Conservation (phyloP, 768 basidiomycete species). For the Psilocybe subaeruginosa region DNA sequence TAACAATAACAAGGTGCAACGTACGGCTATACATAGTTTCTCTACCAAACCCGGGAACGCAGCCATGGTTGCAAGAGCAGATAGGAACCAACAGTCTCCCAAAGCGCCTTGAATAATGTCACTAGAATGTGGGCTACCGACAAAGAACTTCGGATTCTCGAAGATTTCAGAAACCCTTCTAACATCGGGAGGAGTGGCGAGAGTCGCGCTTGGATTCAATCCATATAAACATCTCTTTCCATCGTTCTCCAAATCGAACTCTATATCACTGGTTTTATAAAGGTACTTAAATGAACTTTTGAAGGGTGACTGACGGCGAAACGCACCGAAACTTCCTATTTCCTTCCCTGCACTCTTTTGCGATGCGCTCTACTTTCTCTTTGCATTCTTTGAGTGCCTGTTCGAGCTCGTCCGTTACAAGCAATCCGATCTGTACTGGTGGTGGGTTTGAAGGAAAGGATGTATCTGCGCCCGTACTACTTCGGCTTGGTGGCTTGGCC, state of each 20-base stretch:
- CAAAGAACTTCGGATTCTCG: constrained; percentile 50
- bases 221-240: constrained; percentile 40
- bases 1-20: constrained; percentile 9
- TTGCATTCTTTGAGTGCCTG: constrained; percentile 46
- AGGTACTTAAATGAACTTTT: not conserved
- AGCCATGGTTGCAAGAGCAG: constrained; percentile 49
- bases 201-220: constrained; percentile 19
- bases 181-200: constrained; percentile 35
- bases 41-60: constrained; percentile 44
- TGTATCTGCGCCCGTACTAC: not conserved
- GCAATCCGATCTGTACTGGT: constrained; percentile 38
- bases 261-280: constrained; percentile 41
- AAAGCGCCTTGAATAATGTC: constrained; percentile 53
- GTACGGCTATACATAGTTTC: constrained; percentile 47
- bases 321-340: constrained; percentile 51
- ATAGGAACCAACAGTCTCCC: constrained; percentile 59
- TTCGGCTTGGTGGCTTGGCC: not conserved
- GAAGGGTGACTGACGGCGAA: not conserved
- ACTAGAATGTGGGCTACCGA: constrained; percentile 27
- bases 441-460: not conserved
- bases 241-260: constrained; percentile 53
- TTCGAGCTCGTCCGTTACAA: constrained; percentile 51
- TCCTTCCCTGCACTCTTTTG: constrained; percentile 41
- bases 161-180: constrained; percentile 55
- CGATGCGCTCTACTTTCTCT: constrained; percentile 43